Percentiles rank a stretch among this genome's conserved stretches.
These are phyloP conservation scores for Septoria linicola DNA, from an alignment of 2,329 filamentous ascomycete genomes.

Conservation along the genomic window DNA sequence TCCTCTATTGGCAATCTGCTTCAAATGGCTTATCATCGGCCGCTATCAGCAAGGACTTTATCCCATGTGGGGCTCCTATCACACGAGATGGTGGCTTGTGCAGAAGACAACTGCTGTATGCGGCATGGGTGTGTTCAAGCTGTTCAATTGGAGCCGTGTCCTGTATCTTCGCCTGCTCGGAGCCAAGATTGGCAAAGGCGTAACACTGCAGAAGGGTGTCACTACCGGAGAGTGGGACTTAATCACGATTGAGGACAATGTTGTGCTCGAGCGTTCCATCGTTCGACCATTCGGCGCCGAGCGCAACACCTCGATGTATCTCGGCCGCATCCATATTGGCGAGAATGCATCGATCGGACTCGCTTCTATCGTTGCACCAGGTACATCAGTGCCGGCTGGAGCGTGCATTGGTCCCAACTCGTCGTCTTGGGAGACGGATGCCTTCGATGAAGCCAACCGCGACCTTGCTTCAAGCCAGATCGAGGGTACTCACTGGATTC, in stretches of 20 bases:
- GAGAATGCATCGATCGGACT: constrained; percentile 50
- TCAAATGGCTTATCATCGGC: constrained; percentile 58
- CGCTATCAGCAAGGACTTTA: constrained; percentile 54
- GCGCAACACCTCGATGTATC: constrained; percentile 59
- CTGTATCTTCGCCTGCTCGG: constrained; percentile 55
- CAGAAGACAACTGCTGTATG: constrained; percentile 54
- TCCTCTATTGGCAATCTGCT: constrained; percentile 51
- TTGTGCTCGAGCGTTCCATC: constrained; percentile 49
- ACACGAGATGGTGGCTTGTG: constrained; percentile 60
- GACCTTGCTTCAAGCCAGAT: constrained; percentile 43
- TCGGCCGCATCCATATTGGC: constrained; percentile 54
- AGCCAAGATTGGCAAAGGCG: constrained; percentile 53
- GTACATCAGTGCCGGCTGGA: constrained; percentile 49
- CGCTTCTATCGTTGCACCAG: constrained; percentile 53
- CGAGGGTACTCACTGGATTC: constrained; percentile 48
- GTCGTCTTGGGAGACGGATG: constrained; percentile 57
- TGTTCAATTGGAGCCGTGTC: constrained; percentile 42
- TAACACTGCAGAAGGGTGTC: constrained; percentile 47
- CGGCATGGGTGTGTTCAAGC: constrained; percentile 49
- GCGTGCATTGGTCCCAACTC: constrained; percentile 58
- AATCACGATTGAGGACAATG: constrained; percentile 54
- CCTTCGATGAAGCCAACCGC: constrained; percentile 48
- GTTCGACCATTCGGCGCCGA: constrained; percentile 57
- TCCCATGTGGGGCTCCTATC: constrained; percentile 60
- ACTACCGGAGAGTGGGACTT: constrained; percentile 58